Base-by-base conservation (phyloP, 805 yeast species). In the Barnettozyma vustinii region DNA sequence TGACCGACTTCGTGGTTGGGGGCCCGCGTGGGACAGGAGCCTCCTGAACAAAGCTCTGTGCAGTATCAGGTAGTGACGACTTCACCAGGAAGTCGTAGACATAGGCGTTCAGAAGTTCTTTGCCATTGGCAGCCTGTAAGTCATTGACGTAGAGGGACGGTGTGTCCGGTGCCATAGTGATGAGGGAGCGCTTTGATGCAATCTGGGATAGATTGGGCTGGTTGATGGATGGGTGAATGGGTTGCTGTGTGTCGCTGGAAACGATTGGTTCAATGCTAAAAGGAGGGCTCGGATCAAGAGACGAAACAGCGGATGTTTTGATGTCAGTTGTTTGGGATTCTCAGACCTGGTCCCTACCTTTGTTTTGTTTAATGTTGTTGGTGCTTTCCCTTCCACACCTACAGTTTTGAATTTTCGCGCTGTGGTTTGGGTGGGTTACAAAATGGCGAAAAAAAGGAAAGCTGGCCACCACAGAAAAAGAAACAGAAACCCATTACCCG, bases 31-130 rank as follows among this genome's bases (percentile, higher is more conserved):
- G 68, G 8, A 87, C 73, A 46, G 84, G 88, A 0, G 95, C 90
- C 65, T 90, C 97, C 53, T 75, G 77, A 58, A 77, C 79, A 62
- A 90, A 89, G 21, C 80, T 77, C 46, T 74, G 72, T 1, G 96
- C 97, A 4, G 96, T 82, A 43, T 79, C 80, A 12, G 78, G 75
- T 43, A 87, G 72, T 26, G 87, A 77, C 46, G 86, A 81, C 65
- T 90, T 90, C 58, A 86, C 61, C 52, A 90, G 70, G 59, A 88
- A 91, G 66, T 90, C 97, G 62, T 89, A 87, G 35, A 90, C 83
- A 64, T 89, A 90, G 7, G 92, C 90, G 63, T 90, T 87, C 52
- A 90, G 69, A 27, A 83, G 65, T 61, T 81, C 83, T 56, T 79
- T 76, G 26, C 62, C 56, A 43, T 58, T 61, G 25, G 59, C 45